Conservation (phyloP, 805 yeast species). For the Lipomyces anomalus region DNA sequence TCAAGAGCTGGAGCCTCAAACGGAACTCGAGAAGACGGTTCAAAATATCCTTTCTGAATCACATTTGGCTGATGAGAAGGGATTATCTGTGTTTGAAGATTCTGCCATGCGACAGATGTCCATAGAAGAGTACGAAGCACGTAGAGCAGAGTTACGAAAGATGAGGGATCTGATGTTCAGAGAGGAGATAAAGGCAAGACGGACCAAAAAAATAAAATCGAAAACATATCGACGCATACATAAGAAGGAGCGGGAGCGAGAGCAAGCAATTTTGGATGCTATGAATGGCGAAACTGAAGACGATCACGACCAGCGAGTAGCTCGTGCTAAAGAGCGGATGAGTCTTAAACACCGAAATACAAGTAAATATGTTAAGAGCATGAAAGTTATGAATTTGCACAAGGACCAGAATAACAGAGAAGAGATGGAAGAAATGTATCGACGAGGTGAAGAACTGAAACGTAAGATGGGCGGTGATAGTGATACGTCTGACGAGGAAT, state of each 20-base stretch:
- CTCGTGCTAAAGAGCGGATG: constrained; percentile 90
- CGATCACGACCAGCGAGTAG: constrained; percentile 51
- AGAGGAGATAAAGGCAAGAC: constrained; percentile 83
- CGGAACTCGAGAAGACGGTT: constrained; percentile 62
- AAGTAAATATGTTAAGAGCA: constrained; percentile 82
- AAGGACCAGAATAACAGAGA: constrained; percentile 79
- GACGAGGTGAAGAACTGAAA: constrained; percentile 74
- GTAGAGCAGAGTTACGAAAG: constrained; percentile 75
- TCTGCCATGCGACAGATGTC: constrained; percentile 75
- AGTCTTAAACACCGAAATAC: constrained; percentile 81
- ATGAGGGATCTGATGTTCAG: constrained; percentile 97
- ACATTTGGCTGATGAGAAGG: constrained; percentile 61
- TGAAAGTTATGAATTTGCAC: constrained; percentile 84
- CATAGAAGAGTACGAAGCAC: constrained; percentile 67
- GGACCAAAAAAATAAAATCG: constrained; percentile 91
- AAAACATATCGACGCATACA: constrained; percentile 80
- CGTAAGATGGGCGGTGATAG: constrained; percentile 60
- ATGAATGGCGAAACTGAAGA: constrained; percentile 36
- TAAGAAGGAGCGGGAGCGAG: constrained; percentile 73
- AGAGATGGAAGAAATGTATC: constrained; percentile 90
- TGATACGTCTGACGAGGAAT: constrained; percentile 46
- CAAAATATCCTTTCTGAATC: constrained; percentile 57
- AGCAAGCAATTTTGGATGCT: constrained; percentile 56
- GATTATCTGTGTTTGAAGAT: constrained; percentile 81
- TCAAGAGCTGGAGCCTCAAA: constrained; percentile 32